These are phyloP conservation scores for Avena sativa DNA, from an alignment of 176 grass and related monocot species.

Conservation along the genomic window DNA sequence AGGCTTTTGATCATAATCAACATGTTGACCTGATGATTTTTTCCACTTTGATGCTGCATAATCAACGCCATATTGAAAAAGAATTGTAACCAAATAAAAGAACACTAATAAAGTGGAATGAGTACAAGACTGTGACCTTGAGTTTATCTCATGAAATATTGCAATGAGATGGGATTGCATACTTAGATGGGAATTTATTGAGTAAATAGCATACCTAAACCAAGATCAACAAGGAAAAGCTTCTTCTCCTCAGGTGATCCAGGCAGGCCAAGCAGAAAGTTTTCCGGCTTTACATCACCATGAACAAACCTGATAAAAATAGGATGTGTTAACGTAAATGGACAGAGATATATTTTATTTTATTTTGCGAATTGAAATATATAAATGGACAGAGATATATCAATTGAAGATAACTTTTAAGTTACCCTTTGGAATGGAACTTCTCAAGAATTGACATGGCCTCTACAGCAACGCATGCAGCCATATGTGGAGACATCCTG, in stretches of 20 bases:
- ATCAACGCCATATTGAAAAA: conserved; percentile 34
- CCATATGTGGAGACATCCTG: conserved; percentile 90
- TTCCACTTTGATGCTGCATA: conserved; percentile 90
- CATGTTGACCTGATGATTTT: conserved; percentile 67
- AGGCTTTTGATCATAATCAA: conserved; percentile 95
- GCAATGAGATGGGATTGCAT: conserved; percentile 17
- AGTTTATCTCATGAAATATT: conserved; percentile 8
- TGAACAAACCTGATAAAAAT: conserved; percentile 84
- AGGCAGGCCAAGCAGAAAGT: conserved; percentile 95
- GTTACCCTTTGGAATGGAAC: conserved; percentile 87
- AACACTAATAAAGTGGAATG: not conserved
- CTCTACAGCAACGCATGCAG: conserved; percentile 92
- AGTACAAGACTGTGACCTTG: not conserved
- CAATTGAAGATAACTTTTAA: conserved; percentile 21
- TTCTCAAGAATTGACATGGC: conserved; percentile 92
- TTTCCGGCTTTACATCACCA: conserved; percentile 99
- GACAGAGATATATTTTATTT: not conserved
- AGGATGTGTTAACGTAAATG: conserved; percentile 21
- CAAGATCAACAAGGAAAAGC: conserved; percentile 97
- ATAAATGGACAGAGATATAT: no score
- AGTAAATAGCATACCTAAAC: conserved; percentile 72
- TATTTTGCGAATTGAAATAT: no score
- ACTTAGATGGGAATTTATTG: not conserved
- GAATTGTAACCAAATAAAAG: conserved; percentile 10
- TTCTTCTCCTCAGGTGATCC: conserved; percentile 90